Conservation (phyloP, 1,284 basidiomycete genomes). For the Apiotrichum sp. region DNA sequence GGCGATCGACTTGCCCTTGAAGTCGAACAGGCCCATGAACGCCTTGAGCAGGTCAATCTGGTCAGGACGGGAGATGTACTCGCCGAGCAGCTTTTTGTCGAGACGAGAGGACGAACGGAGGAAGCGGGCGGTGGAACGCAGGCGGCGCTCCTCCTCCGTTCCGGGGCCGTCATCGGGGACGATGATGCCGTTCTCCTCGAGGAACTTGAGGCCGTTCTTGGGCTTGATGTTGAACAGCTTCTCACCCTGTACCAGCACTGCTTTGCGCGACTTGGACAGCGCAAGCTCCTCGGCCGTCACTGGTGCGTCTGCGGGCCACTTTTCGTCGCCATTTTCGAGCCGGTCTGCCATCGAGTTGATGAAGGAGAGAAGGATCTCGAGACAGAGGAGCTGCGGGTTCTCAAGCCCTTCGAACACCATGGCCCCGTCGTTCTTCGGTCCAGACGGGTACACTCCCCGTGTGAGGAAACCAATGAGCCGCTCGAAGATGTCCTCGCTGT, state of each 20-base stretch:
- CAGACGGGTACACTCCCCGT: conserved; percentile 69
- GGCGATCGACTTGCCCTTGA: conserved; percentile 81
- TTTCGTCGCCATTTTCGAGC: conserved; percentile 59
- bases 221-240: conserved; percentile 92
- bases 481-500: conserved; percentile 95
- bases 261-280: conserved; percentile 76
- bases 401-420: conserved; percentile 57
- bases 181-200: conserved; percentile 82
- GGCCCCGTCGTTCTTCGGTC: conserved; percentile 33
- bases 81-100: conserved; percentile 91
- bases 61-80: conserved; percentile 86
- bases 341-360: conserved; percentile 83
- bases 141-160: conserved; percentile 31
- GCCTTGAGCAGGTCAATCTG: conserved; percentile 78
- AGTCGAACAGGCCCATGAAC: conserved; percentile 86
- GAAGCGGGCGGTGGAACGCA: conserved; percentile 61
- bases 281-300: conserved; percentile 58
- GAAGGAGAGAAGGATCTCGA: conserved; percentile 82
- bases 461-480: conserved; percentile 83
- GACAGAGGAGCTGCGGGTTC: conserved; percentile 74
- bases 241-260: conserved; percentile 76
- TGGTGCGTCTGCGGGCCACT: conserved; percentile 56
- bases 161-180: conserved; percentile 35
- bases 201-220: conserved; percentile 80
- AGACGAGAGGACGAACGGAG: conserved; percentile 77